Base-by-base conservation (phyloP, 2,329 filamentous ascomycete genomes). In the Scedosporium aurantiacum region DNA sequence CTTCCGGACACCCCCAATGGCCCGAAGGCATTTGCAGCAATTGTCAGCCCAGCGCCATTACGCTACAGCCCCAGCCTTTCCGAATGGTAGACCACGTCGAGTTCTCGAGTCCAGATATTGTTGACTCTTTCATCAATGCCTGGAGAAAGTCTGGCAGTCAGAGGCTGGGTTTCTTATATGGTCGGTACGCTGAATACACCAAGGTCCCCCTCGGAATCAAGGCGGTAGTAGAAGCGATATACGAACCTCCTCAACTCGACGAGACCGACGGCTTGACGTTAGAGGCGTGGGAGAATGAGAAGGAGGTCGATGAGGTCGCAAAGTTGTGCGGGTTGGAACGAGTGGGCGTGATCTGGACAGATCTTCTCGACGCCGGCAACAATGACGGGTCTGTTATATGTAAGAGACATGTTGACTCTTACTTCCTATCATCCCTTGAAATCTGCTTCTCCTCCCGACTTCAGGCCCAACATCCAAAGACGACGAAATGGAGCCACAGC, bases 71-170 rank as follows among this genome's bases (percentile, higher is more conserved):
- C 4, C 94, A 99, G 73, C 82, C 88, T 21, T 99, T 93, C 73
- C 90, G 94, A 59, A 97, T 94, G 90, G 92, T 99, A 3, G 94
- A 99, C 69, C 94, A 99, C 72, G 94, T 99, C 65, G 95, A 99
- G 73, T 97, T 99, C 71, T 87, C 93, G 1, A 87, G 89, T 1
- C 86, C 91, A 2, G 81, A 85, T 60, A 83, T 97, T 40, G 90
- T 97, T 68, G 90, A 99, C 71, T 85, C 83, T n/a, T 85, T 97
- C 62, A 85, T 99, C 65, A 86, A 97, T 69, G 90, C 93, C 63
- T 99, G 94, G 93, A 83, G 95, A 67, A 87, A 84, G 66, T 91
- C 90, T 1, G 93, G 91, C 3, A 76, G 82, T 28, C 94, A 99
- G 72, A 83, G 94, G 47, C 73, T 97, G 56, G 94, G 93, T 5